Base-by-base conservation (phyloP, 2,329 filamentous ascomycete genomes). In the Phaeosphaeria sp. region DNA sequence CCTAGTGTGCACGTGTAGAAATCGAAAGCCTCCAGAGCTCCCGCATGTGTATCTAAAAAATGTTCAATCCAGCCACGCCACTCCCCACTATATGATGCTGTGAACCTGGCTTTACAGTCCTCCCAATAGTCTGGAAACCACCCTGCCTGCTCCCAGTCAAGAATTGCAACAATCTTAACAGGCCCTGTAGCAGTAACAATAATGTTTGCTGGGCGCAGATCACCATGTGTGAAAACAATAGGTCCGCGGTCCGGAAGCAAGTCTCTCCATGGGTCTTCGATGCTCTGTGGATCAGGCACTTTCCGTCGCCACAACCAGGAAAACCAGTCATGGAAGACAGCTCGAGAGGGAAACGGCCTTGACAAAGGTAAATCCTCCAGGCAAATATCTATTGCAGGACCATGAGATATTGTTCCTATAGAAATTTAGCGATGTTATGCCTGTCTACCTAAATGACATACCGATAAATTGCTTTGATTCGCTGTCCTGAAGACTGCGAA, bases 121-220 rank as follows among this genome's bases (percentile, higher is more conserved):
- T 66, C 63, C 63, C 60, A 60, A 33, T 63, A 60, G 1, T 23
- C 55, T 23, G 60, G 60, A 44, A 58, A 60, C 55, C 57, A 66
- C n/a, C 58, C 61, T 3, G 63, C 53, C 43, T 60, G 56, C 20
- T 62, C 47, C 63, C 58, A 66, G 41, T 66, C 61, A 39, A 66
- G 44, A 22, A 56, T 52, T 2, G 50, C 42, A 56, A 66, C 9
- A 6, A 68, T 41, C 18, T 30, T 13, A 50, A 39, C 20, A 46
- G 64, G 63, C 25, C 56, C 59, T 4, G 56, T 60, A 33, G 50
- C 25, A 10, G 72, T 68, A 13, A 77, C 49, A 21, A 79, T 64
- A 44, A 77, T 77, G 56, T 77, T 77, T 30, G 59, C 65, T 57
- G 58, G 70, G 57, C 72, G 68, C 22, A 78, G 65, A 65, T 78